These are phyloP conservation scores for Phytophthora cryptogea DNA, from an alignment of 352 stramenopile species.

Conservation along the genomic window DNA sequence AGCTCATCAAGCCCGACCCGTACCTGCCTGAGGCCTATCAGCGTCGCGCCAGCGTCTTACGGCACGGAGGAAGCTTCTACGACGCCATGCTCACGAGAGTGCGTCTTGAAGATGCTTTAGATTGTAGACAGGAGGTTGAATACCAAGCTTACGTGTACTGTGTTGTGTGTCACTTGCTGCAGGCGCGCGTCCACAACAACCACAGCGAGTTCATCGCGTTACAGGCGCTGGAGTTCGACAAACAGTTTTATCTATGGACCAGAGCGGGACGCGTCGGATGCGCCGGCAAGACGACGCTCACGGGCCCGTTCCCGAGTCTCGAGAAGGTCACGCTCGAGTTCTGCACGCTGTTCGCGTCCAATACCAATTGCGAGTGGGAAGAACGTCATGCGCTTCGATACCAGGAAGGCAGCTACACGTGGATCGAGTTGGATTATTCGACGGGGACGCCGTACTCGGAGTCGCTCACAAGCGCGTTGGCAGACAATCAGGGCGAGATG, in stretches of 20 bases:
- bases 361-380: slow-evolving; percentile 62
- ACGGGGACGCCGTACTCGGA: slow-evolving; percentile 50
- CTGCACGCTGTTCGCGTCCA: slow-evolving; percentile 45
- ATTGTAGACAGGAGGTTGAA: background rate
- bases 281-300: slow-evolving; percentile 48
- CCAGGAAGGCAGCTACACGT: slow-evolving; percentile 71
- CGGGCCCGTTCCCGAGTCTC: slow-evolving; percentile 39
- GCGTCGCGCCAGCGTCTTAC: slow-evolving; percentile 41
- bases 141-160: slow-evolving; percentile 10
- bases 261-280: slow-evolving; percentile 50
- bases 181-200: slow-evolving; percentile 64
- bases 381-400: slow-evolving; percentile 55
- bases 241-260: slow-evolving; percentile 61
- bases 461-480: slow-evolving; percentile 39
- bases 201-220: slow-evolving; percentile 72
- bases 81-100: slow-evolving; percentile 71
- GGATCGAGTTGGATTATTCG: slow-evolving; percentile 69
- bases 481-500: slow-evolving; percentile 37
- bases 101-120: slow-evolving; percentile 8
- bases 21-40: slow-evolving; percentile 53
- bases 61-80: slow-evolving; percentile 47
- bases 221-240: slow-evolving; percentile 55
- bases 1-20: slow-evolving; percentile 54
- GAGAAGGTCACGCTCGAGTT: slow-evolving; percentile 57
- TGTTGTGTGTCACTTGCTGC: slow-evolving; percentile 14